Conservation (phyloP, 208 protist species). For the Acanthamoeba royreba region DNA sequence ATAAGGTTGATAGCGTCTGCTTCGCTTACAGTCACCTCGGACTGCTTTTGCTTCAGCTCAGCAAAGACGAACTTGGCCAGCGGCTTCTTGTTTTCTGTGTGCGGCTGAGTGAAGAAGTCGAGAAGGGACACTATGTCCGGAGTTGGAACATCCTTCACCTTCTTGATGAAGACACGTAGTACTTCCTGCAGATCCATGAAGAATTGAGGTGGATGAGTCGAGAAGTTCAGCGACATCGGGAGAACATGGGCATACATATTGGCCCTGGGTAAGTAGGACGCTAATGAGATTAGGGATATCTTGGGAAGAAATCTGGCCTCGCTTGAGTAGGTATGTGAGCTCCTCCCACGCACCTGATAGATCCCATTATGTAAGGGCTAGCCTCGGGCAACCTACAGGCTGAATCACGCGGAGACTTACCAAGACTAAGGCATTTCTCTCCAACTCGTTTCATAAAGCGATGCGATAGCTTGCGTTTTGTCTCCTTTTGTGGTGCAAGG, state of each 20-base stretch:
- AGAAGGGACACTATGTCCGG: neutral
- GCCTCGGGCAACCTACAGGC: no score
- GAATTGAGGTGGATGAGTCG: neutral
- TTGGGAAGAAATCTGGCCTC: neutral
- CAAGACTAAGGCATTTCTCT: no score
- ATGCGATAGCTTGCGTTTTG: no score
- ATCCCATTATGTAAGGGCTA: no score
- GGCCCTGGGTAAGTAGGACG: neutral
- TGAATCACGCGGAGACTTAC: no score
- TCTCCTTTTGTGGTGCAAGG: no score
- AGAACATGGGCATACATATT: neutral
- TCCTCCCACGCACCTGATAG: no score
- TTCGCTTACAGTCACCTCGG: neutral
- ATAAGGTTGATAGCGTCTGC: neutral
- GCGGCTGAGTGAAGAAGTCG: neutral
- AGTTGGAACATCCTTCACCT: neutral
- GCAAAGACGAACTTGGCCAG: neutral
- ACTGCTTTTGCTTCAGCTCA: neutral
- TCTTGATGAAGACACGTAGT: neutral
- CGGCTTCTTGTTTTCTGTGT: neutral
- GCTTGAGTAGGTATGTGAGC: neutral
- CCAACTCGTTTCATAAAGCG: neutral
- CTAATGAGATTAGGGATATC: neutral
- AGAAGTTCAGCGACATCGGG: no score
- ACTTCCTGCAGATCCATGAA: neutral